Evolutionary conservation across 2,329 filamentous ascomycete genomes (phyloP).

Genomic region (Colletotrichum musicola): DNA sequence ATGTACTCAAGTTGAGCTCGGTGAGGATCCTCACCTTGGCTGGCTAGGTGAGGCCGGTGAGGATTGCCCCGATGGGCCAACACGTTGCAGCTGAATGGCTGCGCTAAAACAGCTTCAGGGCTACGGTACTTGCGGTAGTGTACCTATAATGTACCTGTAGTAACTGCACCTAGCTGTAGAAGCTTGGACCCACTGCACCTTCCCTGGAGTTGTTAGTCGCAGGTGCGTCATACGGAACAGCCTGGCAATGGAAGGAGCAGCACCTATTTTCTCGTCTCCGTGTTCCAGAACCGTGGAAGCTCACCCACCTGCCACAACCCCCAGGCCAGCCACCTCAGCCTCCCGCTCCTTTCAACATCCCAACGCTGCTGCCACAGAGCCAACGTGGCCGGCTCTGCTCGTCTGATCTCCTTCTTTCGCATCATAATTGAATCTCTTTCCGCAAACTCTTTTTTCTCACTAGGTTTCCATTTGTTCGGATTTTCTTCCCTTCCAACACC

Average conservation of each 20-base stretch:
- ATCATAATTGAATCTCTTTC: constrained; percentile 8
- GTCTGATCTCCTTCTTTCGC: constrained; percentile 8
- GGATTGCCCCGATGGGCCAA: neutral
- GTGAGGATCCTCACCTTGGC: neutral
- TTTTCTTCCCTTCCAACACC: neutral
- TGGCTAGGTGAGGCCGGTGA: neutral
- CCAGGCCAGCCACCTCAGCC: constrained; percentile 5
- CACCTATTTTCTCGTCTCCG: neutral
- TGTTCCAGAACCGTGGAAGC: neutral
- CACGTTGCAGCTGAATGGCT: neutral
- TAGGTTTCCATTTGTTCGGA: neutral
- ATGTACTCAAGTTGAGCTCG: neutral
- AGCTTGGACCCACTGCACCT: neutral
- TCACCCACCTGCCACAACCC: constrained; percentile 8
- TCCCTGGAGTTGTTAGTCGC: neutral
- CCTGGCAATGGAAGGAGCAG: neutral
- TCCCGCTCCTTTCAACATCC: constrained; percentile 22
- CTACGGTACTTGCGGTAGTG: neutral
- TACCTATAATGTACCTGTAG: no score
- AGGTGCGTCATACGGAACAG: neutral
- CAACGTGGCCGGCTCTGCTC: constrained; percentile 5
- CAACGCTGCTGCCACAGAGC: constrained; percentile 17
- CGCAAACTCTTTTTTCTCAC: neutral
- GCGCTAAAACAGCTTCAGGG: neutral
- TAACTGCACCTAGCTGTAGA: neutral